Base-by-base conservation (phyloP, 2,329 filamentous ascomycete genomes). In the Colletotrichum tamarilloi region DNA sequence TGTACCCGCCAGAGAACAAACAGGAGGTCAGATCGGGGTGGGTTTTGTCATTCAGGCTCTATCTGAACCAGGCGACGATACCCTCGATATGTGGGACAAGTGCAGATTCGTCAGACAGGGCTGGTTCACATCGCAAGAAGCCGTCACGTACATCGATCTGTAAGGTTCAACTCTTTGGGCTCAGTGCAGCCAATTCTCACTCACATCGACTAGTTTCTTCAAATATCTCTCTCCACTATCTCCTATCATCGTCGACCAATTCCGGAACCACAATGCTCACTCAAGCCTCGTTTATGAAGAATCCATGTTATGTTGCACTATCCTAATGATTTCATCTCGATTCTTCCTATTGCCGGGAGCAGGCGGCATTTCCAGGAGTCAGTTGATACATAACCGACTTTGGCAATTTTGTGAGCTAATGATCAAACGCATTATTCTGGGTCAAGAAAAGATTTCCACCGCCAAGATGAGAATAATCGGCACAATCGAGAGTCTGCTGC, bases 121-220 rank as follows among this genome's bases (percentile, higher is more conserved):
- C 2, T 78, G 76, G 72, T 78, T 78, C 11, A 78, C 77, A 0
- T 77, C 75, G 3, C 77, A 78, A 66, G 77, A 78, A n/a, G 77
- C 77, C 19, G 77, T 78, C 19, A 77, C 77, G 2, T 78, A 78
- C 26, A 69, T 76, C n/a, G 77, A 77, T 19, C 26, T 77, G 77
- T 78, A 32, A 72, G 76, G n/a, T 2, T 0, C 2, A 19, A n/a
- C 19, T n/a, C 42, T n/a, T 49, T 8, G 3, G 19, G 4, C 42
- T 8, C 42, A 49, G 9, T 35, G 32, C 5, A 35, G 19, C 42
- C 16, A 49, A 0, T 5, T n/a, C 42, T 11, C 16, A 22, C 42
- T 49, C 19, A 49, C 42, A 49, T 49, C 42, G 56, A 1, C 19
- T 38, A 73, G 70, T 5, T 73, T 73, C 46, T 73, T 68, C 55